Evolutionary conservation across 2,329 filamentous ascomycete genomes (phyloP), one percentile per base, ranked within the genome.

Genomic region (Calonectria naviculata): DNA sequence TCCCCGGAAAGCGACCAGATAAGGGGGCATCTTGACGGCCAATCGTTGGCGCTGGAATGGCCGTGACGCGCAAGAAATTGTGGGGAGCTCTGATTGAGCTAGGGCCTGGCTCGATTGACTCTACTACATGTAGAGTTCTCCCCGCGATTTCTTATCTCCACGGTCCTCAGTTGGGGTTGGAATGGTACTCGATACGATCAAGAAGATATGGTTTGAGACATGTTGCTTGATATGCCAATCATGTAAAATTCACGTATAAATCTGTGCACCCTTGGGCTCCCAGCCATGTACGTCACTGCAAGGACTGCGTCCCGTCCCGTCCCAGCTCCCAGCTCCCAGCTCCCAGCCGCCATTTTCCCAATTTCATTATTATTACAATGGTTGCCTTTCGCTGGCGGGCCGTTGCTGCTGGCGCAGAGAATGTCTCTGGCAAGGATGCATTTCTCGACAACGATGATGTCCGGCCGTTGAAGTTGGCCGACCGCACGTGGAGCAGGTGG

Each of bases 381-480:
- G 36, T 12, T 17, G 44, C 6, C 9, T 29, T 61, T 13, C 56
- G 56, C 29, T 24, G 31, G 34, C n/a, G 24, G n/a, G 24, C n/a
- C 42, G 54, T 61, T 21, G 65, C 65, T 29, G 26, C 42, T 9
- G 65, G 65, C 6, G 65, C 65, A 5, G 65, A 67, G 19, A 12
- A 49, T 13, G 31, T 67, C 42, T 54, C 61, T 26, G 65, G 65
- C 42, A 67, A 67, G 17, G 65, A 67, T 12, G 65, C 65, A 9
- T 15, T 67, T 13, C 54, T 67, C 31, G 65, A 67, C 31, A 67
- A 67, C 19, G 65, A 67, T n/a, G 65, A 67, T 17, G 56, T 67
- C 19, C 65, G 65, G 12, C 65, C 65, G 15, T 38, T 67, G 6
- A 67, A 67, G 13, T 21, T 67, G 5, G 42, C 24, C 1, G 65